Percentiles rank a stretch among this genome's conserved stretches.
Conservation (phyloP, 1,139 yeast species). For the Taphrina deformans region DNA sequence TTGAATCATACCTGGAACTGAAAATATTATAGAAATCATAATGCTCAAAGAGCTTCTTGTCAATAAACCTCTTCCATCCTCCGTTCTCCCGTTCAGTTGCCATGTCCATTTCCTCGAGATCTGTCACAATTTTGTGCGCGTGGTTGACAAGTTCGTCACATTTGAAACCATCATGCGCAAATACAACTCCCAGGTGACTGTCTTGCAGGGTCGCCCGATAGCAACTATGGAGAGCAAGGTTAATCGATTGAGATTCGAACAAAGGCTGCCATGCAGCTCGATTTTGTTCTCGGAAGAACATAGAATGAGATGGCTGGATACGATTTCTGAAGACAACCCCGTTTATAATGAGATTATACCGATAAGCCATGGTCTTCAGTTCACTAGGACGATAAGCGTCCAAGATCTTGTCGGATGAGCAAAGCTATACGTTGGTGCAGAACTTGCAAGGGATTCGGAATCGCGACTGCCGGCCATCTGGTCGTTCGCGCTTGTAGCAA, state of each 20-base stretch:
- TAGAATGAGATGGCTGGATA: neutral
- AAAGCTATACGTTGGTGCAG: neutral
- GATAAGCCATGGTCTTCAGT: neutral
- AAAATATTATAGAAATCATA: neutral
- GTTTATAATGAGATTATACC: neutral
- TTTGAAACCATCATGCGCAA: neutral
- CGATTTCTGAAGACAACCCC: neutral
- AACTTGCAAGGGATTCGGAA: neutral
- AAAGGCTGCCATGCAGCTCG: neutral
- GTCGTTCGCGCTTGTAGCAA: neutral
- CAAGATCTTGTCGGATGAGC: neutral
- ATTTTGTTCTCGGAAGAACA: neutral
- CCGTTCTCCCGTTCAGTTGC: conserved; percentile 4
- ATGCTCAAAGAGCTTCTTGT: neutral
- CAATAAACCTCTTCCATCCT: neutral
- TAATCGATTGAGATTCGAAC: neutral
- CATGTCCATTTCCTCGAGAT: neutral
- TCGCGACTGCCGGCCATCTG: neutral
- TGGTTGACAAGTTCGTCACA: neutral
- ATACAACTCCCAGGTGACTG: neutral
- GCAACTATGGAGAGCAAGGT: neutral
- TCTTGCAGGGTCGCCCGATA: neutral
- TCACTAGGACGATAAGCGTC: neutral
- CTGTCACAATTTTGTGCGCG: conserved; percentile 2
- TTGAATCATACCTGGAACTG: neutral